Evolutionary conservation across 176 grass and related monocot genomes (phyloP), one percentile per base, ranked within the genome.

Genomic region (Phragmites australis): DNA sequence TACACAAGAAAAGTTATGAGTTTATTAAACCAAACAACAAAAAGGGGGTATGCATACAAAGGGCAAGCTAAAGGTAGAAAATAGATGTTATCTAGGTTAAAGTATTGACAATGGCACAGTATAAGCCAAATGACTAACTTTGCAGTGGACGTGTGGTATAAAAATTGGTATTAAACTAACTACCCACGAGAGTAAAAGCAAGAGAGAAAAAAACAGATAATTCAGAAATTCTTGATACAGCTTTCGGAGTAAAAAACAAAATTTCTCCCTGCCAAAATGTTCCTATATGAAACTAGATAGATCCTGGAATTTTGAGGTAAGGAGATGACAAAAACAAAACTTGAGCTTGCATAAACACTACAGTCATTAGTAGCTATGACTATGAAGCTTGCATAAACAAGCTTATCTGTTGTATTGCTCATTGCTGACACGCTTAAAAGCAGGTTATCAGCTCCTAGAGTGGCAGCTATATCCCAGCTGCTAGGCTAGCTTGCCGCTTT

Each of bases 1-100:
- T 18, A 83, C 15, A 90, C 18, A 69, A 61, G 9, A 83, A 60
- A 77, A 37, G 50, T 44, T 69, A 42, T 9, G 26, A 65, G 26
- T 65, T 50, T 47, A 58, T 29, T n/a, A 59, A 31, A 59, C 53
- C 19, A 67, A 32, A 39, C 18, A 70, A 25, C 66, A 48, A 77
- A 77, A 54, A 42, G 19, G 17, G 5, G 40, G 54, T 26, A 62
- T 45, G n/a, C 9, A 30, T 42, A 82, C 13, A 13, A 84, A 40
- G 29, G 22, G 6, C 26, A 30, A 50, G 7, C 29, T 41, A 59
- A 63, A 58, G 26, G 17, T 64, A 26, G 41, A 81, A 80, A 74
- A 51, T 34, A 68, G 6, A 75, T 60, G 50, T 9, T 15, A 6
- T 63, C 15, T 63, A 65, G 39, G 54, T 58, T 48, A 68, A 16